Evolutionary conservation across 805 yeast genomes (phyloP).

Genomic region (Wickerhamomyces queroliae): DNA sequence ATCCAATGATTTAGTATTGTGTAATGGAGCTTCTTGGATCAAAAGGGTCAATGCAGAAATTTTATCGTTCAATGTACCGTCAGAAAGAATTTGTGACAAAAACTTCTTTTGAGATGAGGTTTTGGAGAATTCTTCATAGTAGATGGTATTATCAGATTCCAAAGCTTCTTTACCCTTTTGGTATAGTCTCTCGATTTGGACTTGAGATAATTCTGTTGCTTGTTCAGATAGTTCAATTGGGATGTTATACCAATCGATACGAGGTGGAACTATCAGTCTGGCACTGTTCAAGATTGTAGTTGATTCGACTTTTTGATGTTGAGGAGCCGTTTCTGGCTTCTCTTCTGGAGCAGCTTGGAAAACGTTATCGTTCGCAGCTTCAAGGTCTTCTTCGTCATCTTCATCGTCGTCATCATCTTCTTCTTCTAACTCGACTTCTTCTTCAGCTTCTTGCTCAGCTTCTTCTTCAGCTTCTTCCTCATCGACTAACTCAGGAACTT

Average conservation of each 20-base stretch:
- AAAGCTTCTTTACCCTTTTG: slow-evolving; percentile 62
- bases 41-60: slow-evolving; percentile 89
- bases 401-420: slow-evolving; percentile 24
- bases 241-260: slow-evolving; percentile 74
- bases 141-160: slow-evolving; percentile 64
- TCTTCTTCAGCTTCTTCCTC: slow-evolving; percentile 34
- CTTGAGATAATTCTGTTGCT: slow-evolving; percentile 30
- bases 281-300: slow-evolving; percentile 44
- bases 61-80: slow-evolving; percentile 94
- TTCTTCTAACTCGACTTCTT: slow-evolving; percentile 28
- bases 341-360: slow-evolving; percentile 16
- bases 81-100: slow-evolving; percentile 78
- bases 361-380: slow-evolving; percentile 14
- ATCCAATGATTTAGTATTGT: slow-evolving; percentile 79
- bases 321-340: slow-evolving; percentile 15
- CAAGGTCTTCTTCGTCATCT: slow-evolving; percentile 18
- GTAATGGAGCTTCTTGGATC: slow-evolving; percentile 93
- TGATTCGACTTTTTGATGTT: slow-evolving; percentile 25
- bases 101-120: slow-evolving; percentile 81
- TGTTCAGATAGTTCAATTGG: slow-evolving; percentile 29
- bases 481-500: slow-evolving; percentile 19
- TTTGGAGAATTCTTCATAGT: slow-evolving; percentile 67
- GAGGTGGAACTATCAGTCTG: slow-evolving; percentile 52
- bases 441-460: slow-evolving; percentile 31
- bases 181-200: slow-evolving; percentile 53